These are phyloP conservation scores for Scalesia atractyloides DNA, from an alignment of 129 eudicot genomes.

Conservation along the genomic window DNA sequence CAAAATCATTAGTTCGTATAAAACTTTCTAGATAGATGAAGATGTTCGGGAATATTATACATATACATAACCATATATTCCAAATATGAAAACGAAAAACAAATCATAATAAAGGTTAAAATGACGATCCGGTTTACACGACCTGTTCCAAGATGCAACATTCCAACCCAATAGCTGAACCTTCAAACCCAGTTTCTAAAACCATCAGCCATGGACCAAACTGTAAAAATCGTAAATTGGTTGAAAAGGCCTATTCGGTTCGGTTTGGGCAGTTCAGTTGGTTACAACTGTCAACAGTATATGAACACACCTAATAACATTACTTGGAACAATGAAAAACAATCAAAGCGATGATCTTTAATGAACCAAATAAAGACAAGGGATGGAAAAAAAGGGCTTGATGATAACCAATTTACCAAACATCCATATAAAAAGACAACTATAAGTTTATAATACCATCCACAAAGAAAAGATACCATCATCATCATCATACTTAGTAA, in stretches of 20 bases:
- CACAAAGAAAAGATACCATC: background rate
- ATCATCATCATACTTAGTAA: too few species aligned
- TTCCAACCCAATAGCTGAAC: background rate
- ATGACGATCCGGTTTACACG: background rate
- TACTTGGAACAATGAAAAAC: background rate
- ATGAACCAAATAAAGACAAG: background rate
- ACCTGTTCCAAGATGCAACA: background rate
- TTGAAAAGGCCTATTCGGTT: background rate
- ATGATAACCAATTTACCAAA: background rate
- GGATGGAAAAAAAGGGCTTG: background rate
- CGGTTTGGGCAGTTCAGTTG: background rate
- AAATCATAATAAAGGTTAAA: background rate
- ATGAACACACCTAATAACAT: constrained; percentile 8
- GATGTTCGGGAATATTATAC: background rate
- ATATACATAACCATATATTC: background rate
- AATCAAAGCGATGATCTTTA: background rate
- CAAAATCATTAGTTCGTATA: background rate
- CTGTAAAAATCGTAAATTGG: background rate
- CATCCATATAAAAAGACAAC: background rate
- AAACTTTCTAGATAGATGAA: background rate
- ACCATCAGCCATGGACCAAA: background rate
- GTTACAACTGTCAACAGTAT: background rate
- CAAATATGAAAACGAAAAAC: background rate
- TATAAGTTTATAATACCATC: background rate
- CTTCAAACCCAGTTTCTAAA: background rate